Evolutionary conservation across 1,284 basidiomycete species (phyloP).

Genomic region (Coriolopsis trogii): DNA sequence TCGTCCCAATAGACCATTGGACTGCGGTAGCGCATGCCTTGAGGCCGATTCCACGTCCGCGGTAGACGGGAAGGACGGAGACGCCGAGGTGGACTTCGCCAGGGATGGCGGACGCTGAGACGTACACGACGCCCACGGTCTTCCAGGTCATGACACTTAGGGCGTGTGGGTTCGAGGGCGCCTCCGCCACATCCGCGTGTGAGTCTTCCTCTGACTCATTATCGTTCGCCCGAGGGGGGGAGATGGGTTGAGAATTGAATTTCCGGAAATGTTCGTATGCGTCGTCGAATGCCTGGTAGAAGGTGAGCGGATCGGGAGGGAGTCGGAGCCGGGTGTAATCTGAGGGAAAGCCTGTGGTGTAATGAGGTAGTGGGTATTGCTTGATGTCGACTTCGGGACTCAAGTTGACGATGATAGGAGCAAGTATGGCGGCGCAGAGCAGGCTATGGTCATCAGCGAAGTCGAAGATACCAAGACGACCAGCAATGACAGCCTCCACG

Average conservation of each 20-base stretch:
- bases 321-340: neutral
- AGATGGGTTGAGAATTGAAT: too few relatives aligned
- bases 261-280: too few relatives aligned
- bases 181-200: too few relatives aligned
- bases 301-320: neutral
- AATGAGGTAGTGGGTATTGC: neutral
- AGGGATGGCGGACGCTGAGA: constrained; percentile 37
- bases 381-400: neutral
- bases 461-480: constrained; percentile 5
- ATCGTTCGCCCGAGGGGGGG: too few relatives aligned
- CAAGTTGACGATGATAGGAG: neutral
- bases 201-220: too few relatives aligned
- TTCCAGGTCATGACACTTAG: constrained; percentile 4
- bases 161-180: neutral
- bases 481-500: constrained; percentile 12
- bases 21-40: constrained; percentile 48
- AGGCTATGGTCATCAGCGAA: constrained; percentile 15
- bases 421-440: constrained; percentile 18
- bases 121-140: constrained; percentile 48
- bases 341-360: neutral
- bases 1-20: constrained; percentile 49
- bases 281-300: neutral
- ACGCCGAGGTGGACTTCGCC: constrained; percentile 57
- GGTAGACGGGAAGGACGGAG: constrained; percentile 41
- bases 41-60: constrained; percentile 45